Conservation (phyloP, 768 basidiomycete genomes). For the Coprinellus aureogranulatus region DNA sequence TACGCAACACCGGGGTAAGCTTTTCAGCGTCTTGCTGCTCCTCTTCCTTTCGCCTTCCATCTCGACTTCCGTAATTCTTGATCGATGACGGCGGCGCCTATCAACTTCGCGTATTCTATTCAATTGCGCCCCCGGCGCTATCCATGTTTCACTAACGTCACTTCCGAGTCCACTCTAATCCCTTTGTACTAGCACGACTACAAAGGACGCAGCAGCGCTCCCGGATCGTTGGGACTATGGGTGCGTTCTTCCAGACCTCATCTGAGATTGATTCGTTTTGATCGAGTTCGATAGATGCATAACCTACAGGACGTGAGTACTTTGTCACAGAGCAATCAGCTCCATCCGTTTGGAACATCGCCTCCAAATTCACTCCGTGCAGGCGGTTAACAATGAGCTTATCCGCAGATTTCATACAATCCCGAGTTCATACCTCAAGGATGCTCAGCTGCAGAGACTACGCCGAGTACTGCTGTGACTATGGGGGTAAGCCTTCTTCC, state of each 20-base stretch:
- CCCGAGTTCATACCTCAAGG: slow-evolving; percentile 35
- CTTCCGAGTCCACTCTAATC: not conserved
- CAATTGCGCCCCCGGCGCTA: too few species aligned
- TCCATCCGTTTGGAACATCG: too few species aligned
- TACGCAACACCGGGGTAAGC: slow-evolving; percentile 54
- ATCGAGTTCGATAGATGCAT: slow-evolving; percentile 31
- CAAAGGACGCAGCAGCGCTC: slow-evolving; percentile 46
- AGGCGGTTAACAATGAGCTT: too few species aligned
- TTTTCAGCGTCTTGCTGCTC: not conserved
- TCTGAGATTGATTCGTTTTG: not conserved
- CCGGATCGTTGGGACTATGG: slow-evolving; percentile 43
- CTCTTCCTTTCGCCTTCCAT: not conserved
- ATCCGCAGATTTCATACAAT: slow-evolving; percentile 38
- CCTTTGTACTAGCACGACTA: slow-evolving; percentile 54
- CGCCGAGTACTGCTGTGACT: slow-evolving; percentile 27
- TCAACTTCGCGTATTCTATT: too few species aligned
- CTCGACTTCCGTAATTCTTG: not conserved
- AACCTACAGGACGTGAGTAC: slow-evolving; percentile 34
- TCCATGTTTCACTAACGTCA: not conserved
- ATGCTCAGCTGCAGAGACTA: slow-evolving; percentile 21
- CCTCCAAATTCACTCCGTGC: too few species aligned
- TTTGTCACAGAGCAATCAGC: too few species aligned
- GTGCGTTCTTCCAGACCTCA: too few species aligned
- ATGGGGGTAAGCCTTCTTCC: slow-evolving; percentile 30
- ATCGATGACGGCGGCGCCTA: not conserved